Evolutionary conservation across 2,329 filamentous ascomycete genomes (phyloP), one percentile per base, ranked within the genome.

Genomic region (Fusarium nurragi): DNA sequence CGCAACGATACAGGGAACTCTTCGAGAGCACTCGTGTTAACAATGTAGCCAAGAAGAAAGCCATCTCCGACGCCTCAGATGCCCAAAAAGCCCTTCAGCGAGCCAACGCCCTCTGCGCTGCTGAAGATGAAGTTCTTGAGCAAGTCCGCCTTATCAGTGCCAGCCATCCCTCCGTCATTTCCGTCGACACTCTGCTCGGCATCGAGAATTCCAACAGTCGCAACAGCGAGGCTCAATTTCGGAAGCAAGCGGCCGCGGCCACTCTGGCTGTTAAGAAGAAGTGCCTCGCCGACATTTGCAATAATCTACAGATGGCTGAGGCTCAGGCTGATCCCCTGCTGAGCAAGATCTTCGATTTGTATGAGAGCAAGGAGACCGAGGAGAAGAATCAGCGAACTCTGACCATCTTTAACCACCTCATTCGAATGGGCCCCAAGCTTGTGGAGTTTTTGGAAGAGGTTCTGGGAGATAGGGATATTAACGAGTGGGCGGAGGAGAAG

Each of bases 401-500:
- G 0, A 12, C 11, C 1, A 23, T 32, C 3, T 6, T 62, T 2
- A 23, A 40, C 4, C 34, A 44, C 2, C 23, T 62, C 22, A 10
- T 36, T 4, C 10, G 11, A 4, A 38, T 62, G 36, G 44, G 37
- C 2, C 30, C 23, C 3, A 36, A 48, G 3, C 10, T 55, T 9
- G 21, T 23, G 12, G 41, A 32, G 5, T 21, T 14, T 0, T 2
- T 62, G 5, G 39, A 61, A 4, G 19, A 12, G 6, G 11, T 14
- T 10, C 16, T 62, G 34, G 36, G 36, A 3, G 39, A 56, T 6
- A 36, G n/a, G 10, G 18, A 12, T 5, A 23, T 51, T 10, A 30
- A 51, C 11, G 30, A 19, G 16, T 62, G 39, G 50, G 8, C 36
- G 2, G 18, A 18, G 30, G 21, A 48, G n/a, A 48, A 38, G 21